phyloP scores from a whole-genome alignment of 495 filamentous ascomycete species.

The Trichoderma orchidacearum region DNA sequence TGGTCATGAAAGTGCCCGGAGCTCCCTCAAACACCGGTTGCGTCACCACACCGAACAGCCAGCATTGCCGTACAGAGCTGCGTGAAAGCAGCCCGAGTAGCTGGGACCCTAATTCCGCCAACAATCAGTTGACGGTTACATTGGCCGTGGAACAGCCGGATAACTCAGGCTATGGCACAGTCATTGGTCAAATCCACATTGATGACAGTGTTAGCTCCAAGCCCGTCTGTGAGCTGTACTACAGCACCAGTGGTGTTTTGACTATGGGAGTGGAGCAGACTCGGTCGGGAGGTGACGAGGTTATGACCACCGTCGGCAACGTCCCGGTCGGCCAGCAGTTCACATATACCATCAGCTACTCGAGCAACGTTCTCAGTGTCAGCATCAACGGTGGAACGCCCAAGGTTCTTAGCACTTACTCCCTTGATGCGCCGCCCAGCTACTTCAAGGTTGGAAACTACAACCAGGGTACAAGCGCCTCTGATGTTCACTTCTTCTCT shows the following conservation, averaged over 20 bases:
- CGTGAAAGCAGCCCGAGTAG: conserved; percentile 16
- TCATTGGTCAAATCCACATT: conserved; percentile 24
- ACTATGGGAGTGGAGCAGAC: conserved; percentile 20
- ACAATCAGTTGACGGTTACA: conserved; percentile 18
- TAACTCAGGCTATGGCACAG: conserved; percentile 18
- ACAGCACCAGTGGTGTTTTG: conserved; percentile 13
- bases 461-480: conserved; percentile 18
- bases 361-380: conserved; percentile 13
- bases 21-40: conserved; percentile 15
- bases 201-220: conserved; percentile 18
- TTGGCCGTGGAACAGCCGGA: conserved; percentile 14
- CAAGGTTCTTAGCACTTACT: conserved; percentile 14
- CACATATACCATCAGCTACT: conserved; percentile 21
- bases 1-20: conserved; percentile 24
- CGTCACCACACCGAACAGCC: conserved; percentile 20
- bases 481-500: conserved; percentile 16
- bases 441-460: conserved; percentile 33
- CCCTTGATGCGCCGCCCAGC: conserved; percentile 15
- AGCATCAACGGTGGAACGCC: conserved; percentile 15
- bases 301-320: conserved; percentile 13
- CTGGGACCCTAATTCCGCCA: conserved; percentile 18
- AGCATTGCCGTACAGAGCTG: conserved; percentile 29
- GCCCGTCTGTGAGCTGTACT: conserved; percentile 24
- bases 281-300: conserved; percentile 13
- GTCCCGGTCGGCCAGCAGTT: conserved; percentile 16